A percentile compares a stretch with the other conserved stretches of the same genome.
Evolutionary conservation across 192 early-diverging fungal genomes (phyloP).

Genomic region (Lobosporangium transversale): DNA sequence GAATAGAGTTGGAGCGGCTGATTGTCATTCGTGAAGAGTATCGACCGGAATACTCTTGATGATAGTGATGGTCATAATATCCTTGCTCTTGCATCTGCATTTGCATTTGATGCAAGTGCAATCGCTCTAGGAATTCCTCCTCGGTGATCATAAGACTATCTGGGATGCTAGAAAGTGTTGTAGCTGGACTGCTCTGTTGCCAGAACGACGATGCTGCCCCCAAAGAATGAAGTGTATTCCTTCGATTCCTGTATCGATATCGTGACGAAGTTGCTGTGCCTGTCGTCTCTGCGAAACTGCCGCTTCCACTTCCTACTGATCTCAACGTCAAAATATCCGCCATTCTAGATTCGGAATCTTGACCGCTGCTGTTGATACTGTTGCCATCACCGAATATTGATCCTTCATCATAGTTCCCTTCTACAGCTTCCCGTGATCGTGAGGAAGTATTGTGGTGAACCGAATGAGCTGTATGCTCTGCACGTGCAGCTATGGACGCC

Average conservation of each 20-base stretch:
- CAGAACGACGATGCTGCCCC: background rate
- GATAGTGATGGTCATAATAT: slow-evolving; percentile 10
- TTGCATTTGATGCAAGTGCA: slow-evolving; percentile 23
- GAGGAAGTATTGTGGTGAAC: background rate
- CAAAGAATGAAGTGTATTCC: slow-evolving; percentile 26
- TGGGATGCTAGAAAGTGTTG: slow-evolving; percentile 19
- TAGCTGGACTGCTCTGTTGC: background rate
- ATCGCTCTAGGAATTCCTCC: slow-evolving; percentile 32
- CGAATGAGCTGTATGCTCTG: slow-evolving; percentile 3
- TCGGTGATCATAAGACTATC: slow-evolving; percentile 20
- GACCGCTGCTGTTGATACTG: slow-evolving; percentile 4
- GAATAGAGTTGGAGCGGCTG: slow-evolving; percentile 36
- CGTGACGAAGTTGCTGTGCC: background rate
- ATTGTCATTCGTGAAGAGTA: background rate
- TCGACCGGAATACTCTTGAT: background rate
- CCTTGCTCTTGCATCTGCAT: slow-evolving; percentile 13
- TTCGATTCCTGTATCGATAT: slow-evolving; percentile 8
- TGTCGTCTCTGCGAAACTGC: background rate
- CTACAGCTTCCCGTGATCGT: background rate
- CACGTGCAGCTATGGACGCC: slow-evolving; percentile 38
- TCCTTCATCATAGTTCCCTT: slow-evolving; percentile 16
- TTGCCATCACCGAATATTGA: slow-evolving; percentile 20
- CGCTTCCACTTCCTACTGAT: slow-evolving; percentile 10
- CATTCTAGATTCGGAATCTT: slow-evolving; percentile 45
- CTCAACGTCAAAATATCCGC: slow-evolving; percentile 41